A percentile compares a stretch with the other conserved stretches of the same genome.
These are phyloP conservation scores for Auricularia sp. DNA, from an alignment of 768 basidiomycete genomes.

Conservation along the genomic window DNA sequence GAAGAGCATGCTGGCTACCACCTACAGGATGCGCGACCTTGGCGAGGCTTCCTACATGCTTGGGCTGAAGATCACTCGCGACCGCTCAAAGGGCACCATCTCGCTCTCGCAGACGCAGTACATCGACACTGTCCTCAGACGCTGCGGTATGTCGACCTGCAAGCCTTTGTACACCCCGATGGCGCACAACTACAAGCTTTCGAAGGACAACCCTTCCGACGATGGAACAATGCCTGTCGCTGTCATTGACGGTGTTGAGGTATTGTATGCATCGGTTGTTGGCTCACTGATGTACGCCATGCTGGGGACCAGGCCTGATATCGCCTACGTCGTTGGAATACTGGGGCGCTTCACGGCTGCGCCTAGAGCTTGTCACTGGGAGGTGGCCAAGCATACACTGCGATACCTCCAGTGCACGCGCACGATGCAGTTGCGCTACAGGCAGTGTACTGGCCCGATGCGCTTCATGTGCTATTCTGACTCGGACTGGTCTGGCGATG, in stretches of 20 bases:
- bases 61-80: slow-evolving; percentile 1
- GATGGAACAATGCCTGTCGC: not conserved
- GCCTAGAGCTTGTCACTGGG: slow-evolving; percentile 11
- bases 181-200: slow-evolving; percentile 8
- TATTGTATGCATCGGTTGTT: not conserved
- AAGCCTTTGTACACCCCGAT: slow-evolving; percentile 9
- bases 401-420: slow-evolving; percentile 9
- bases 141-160: slow-evolving; percentile 4
- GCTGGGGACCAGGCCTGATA: slow-evolving; percentile 11
- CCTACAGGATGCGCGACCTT: not conserved
- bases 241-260: not conserved
- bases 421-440: not conserved
- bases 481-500: slow-evolving; percentile 1
- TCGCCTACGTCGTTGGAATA: slow-evolving; percentile 6
- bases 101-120: slow-evolving; percentile 9
- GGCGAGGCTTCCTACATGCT: not conserved
- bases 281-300: not conserved
- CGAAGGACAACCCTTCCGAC: not conserved
- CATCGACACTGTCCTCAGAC: slow-evolving; percentile 11
- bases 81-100: slow-evolving; percentile 4
- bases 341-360: slow-evolving; percentile 6
- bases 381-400: slow-evolving; percentile 8
- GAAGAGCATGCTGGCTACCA: not conserved
- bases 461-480: not conserved
- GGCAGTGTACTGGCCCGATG: not conserved